Evolutionary conservation across 139 green algal species (phyloP).

Genomic region (Auxenochlorella pyrenoidosa): DNA sequence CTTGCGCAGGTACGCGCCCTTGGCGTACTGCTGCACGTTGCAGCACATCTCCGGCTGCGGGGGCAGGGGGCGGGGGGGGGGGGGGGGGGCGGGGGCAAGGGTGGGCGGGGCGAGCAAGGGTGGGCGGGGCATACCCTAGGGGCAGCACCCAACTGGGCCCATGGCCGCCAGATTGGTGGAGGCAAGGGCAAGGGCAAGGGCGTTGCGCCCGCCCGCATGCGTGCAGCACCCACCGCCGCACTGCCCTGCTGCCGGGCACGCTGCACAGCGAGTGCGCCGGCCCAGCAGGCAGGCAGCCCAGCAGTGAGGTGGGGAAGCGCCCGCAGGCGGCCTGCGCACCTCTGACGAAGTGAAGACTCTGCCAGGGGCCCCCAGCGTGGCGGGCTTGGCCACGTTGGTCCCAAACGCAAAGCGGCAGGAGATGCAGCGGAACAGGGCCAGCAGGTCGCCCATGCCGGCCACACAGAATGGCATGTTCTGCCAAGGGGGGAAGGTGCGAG

Average conservation of each 20-base stretch:
- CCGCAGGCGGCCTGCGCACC: conserved; percentile 13
- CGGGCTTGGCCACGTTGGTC: conserved; percentile 36
- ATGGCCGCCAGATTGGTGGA: too few species aligned
- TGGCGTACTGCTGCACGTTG: conserved; percentile 66
- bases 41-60: conserved; percentile 64
- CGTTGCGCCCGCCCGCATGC: not conserved
- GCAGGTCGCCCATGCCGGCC: conserved; percentile 59
- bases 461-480: conserved; percentile 65
- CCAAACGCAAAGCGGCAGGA: conserved; percentile 66
- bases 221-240: not conserved
- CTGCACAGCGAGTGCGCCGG: too few species aligned
- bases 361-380: conserved; percentile 55
- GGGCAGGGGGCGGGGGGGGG: too few species aligned
- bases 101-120: too few species aligned
- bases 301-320: not conserved
- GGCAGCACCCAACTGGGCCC: too few species aligned
- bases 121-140: too few species aligned
- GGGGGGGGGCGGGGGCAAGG: not conserved
- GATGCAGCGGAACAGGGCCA: conserved; percentile 68
- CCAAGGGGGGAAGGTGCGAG: not conserved
- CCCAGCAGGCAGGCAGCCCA: not conserved
- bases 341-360: conserved; percentile 52
- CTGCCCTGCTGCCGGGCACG: too few species aligned
- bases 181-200: not conserved
- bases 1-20: conserved; percentile 52